These are phyloP conservation scores for Cyberlindnera euphorbiae DNA, from an alignment of 805 yeast species.

Conservation along the genomic window DNA sequence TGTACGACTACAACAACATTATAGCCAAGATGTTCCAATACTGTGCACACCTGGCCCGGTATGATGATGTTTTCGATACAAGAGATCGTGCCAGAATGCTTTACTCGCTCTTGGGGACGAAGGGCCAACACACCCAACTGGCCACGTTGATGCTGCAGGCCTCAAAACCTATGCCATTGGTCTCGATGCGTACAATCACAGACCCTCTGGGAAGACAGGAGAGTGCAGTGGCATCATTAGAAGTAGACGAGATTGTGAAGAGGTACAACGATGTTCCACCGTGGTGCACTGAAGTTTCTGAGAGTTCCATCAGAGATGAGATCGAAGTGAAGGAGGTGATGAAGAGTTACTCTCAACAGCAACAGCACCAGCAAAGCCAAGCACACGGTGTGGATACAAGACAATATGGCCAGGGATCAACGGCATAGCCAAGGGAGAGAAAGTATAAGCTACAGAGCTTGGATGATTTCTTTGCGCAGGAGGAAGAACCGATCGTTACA, in stretches of 20 bases:
- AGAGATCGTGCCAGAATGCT: conserved; percentile 83
- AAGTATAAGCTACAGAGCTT: conserved; percentile 66
- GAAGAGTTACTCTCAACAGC: conserved; percentile 21
- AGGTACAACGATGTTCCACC: conserved; percentile 29
- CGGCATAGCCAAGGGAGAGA: conserved; percentile 27
- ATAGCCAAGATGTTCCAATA: conserved; percentile 53
- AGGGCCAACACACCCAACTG: conserved; percentile 43
- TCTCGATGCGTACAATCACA: conserved; percentile 19
- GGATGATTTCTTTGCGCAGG: conserved; percentile 76
- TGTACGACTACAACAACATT: conserved; percentile 32
- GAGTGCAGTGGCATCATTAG: conserved; percentile 17
- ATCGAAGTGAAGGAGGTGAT: conserved; percentile 37
- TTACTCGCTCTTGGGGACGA: conserved; percentile 49
- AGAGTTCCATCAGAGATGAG: conserved; percentile 35
- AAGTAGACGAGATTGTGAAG: conserved; percentile 22
- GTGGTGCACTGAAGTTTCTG: conserved; percentile 39
- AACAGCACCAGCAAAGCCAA: no score
- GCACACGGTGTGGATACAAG: no score
- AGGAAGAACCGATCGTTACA: conserved; percentile 23
- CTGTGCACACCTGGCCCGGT: conserved; percentile 59
- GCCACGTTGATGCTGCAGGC: conserved; percentile 72
- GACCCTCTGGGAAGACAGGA: conserved; percentile 18
- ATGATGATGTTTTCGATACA: conserved; percentile 70
- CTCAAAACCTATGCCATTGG: conserved; percentile 61
- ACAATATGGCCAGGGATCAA: no score